Evolutionary conservation across 805 yeast genomes (phyloP), one percentile per base, ranked within the genome.

Genomic region (Saturnispora bothae): DNA sequence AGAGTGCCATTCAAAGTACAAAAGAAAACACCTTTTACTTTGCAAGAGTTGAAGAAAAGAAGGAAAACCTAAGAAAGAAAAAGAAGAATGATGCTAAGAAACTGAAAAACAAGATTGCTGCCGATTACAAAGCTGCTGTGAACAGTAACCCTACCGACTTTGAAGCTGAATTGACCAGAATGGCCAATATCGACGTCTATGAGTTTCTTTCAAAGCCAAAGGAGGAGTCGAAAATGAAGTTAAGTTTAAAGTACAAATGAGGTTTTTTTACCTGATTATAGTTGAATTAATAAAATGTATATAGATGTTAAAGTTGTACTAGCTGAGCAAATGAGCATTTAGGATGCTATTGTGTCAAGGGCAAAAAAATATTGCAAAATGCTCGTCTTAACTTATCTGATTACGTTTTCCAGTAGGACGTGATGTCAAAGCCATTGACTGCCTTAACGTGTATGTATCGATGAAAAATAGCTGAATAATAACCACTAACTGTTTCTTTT

Each of bases 1-100:
- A 80, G 53, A 64, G 73, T 2, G 68, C 65, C 21, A 48, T 60
- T 3, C 53, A 54, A 33, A 62, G 65, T 4, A 57, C 52, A 31
- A 58, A 60, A 29, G 62, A 60, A 40, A 57, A 54, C 28, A 51
- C 45, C 15, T 56, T 47, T 34, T 49, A 46, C 30, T 52, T 49
- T 19, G 58, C 51, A 5, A 56, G 58, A 39, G 45, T 66, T 30
- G 52, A 59, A 43, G 54, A 54, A 34, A 63, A 61, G 42, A 64
- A 57, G 41, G 58, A 49, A 31, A 48, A 51, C 28, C 28, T 48
- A 14, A 48, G 49, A 30, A 43, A 44, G 33, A 43, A 43, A 31
- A 54, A 48, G 40, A 56, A 51, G 40, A 45, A 43, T 28, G 53
- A 48, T 34, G 50, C 53, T 1, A 45, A 49, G 25, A 48, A 38